Evolutionary conservation across 2,329 filamentous ascomycete species (phyloP), one percentile per base, ranked within the genome.

Genomic region (Nothophoma quercina): DNA sequence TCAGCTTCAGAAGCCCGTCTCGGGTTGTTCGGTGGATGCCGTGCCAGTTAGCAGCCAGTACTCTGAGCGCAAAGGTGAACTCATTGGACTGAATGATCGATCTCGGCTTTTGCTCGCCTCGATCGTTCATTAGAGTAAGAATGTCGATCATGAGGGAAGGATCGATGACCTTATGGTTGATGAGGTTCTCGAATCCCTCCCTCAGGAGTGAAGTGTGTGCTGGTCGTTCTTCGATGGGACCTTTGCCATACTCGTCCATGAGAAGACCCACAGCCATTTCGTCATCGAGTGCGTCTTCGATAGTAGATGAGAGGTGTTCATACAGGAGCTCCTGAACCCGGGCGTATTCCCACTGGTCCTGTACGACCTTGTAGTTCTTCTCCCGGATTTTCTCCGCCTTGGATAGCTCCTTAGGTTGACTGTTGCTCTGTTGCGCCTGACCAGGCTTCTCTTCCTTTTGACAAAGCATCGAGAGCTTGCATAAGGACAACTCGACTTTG

Each of bases 401-500:
- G 67, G 41, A 69, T 61, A 51, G 71, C 32, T 63, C 55, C 8
- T 59, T 57, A 34, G 21, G 55, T 13, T 45, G 44, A 10, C 39
- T 44, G 16, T 62, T 56, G 18, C 51, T 68, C 53, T 79, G n/a
- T 49, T 73, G 79, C 8, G 48, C 29, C 13, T 56, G 53, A 12
- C 52, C 56, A 8, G 59, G 49, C 23, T 58, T 63, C 84, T 13
- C 90, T 90, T 72, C 62, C 19, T 68, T 53, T 36, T 64, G 62
- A 45, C 64, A 66, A 60, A 97, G 76, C 46, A 79, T 63, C 19
- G 77, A 71, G n/a, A 99, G 81, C 75, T 97, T 98, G 28, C 90
- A 89, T 30, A 99, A 81, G 54, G 91, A 96, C 21, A 98, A 79
- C 74, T 98, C 89, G 26, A 96, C 90, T 73, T 96, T 95, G 78